A percentile compares a stretch with the other conserved stretches of the same genome.
phyloP scores from a whole-genome alignment of 805 yeast species.

The Debaryomyces maramus region DNA sequence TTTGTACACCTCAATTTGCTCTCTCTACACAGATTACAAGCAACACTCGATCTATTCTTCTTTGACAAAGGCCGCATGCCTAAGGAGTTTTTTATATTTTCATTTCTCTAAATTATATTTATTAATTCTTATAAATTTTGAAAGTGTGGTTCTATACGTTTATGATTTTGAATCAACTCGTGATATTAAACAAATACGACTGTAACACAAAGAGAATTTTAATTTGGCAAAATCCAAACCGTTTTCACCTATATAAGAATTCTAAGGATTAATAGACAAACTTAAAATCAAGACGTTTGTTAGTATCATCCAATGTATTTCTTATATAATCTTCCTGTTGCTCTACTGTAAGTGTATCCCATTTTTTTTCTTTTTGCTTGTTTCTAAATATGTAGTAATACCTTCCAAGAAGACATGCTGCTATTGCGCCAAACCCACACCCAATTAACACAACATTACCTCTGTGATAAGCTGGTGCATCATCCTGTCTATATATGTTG shows the following conservation, averaged over 20 bases:
- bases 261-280: conserved; percentile 22
- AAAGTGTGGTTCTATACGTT: too few species aligned
- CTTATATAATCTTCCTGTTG: conserved; percentile 49
- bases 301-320: conserved; percentile 53
- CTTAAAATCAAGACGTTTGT: conserved; percentile 53
- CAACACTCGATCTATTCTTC: conserved; percentile 9
- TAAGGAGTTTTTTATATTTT: too few species aligned
- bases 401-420: conserved; percentile 28
- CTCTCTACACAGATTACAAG: conserved; percentile 11
- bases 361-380: conserved; percentile 41
- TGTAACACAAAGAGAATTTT: too few species aligned
- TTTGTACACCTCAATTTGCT: conserved; percentile 11
- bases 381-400: conserved; percentile 44
- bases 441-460: conserved; percentile 52
- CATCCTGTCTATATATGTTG: conserved; percentile 57
- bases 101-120: too few species aligned
- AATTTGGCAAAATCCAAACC: too few species aligned
- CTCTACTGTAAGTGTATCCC: conserved; percentile 52
- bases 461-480: conserved; percentile 57
- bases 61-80: conserved; percentile 10
- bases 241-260: too few species aligned
- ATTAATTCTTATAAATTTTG: too few species aligned
- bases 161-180: too few species aligned
- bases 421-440: conserved; percentile 31
- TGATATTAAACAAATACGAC: too few species aligned